A percentile compares a stretch with the other conserved stretches of the same genome.
phyloP scores from a whole-genome alignment of 2,329 filamentous ascomycete species.

The Colletotrichum sp. region DNA sequence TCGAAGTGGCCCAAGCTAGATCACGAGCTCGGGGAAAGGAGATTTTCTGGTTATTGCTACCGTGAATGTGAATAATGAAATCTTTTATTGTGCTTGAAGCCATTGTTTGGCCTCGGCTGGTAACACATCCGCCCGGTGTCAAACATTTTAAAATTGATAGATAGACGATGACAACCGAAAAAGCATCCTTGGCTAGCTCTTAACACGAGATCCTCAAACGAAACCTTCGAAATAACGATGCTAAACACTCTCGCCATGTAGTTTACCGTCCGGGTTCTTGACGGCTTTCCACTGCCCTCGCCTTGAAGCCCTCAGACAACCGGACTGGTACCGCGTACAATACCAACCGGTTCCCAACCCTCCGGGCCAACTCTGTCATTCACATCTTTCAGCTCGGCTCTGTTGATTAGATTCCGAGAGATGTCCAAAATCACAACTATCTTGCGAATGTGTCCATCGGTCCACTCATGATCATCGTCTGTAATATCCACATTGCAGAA shows the following conservation, averaged over 20 bases:
- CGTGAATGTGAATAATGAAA: not conserved
- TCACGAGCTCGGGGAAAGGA: not conserved
- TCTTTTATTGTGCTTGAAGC: not conserved
- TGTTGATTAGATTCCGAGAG: accelerated
- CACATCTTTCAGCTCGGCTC: accelerated
- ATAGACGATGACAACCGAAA: not conserved
- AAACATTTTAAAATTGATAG: not conserved
- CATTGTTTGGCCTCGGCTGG: not conserved
- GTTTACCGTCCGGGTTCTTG: no score
- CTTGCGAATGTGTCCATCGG: not conserved
- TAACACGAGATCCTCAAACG: accelerated
- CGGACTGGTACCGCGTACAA: accelerated
- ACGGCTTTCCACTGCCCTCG: not conserved
- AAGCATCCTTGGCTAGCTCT: not conserved
- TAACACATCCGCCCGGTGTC: not conserved
- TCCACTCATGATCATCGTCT: not conserved
- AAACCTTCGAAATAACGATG: not conserved
- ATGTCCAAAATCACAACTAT: not conserved
- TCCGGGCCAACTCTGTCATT: not conserved
- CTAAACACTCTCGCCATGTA: no score
- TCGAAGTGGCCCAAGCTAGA: not conserved
- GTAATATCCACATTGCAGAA: not conserved
- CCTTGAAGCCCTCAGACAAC: not conserved
- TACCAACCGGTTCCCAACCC: not conserved
- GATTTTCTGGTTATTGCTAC: not conserved